Percentiles rank a stretch among this genome's conserved stretches.
These are phyloP conservation scores for Leccinellum luteum DNA, from an alignment of 768 basidiomycete genomes.

Conservation along the genomic window DNA sequence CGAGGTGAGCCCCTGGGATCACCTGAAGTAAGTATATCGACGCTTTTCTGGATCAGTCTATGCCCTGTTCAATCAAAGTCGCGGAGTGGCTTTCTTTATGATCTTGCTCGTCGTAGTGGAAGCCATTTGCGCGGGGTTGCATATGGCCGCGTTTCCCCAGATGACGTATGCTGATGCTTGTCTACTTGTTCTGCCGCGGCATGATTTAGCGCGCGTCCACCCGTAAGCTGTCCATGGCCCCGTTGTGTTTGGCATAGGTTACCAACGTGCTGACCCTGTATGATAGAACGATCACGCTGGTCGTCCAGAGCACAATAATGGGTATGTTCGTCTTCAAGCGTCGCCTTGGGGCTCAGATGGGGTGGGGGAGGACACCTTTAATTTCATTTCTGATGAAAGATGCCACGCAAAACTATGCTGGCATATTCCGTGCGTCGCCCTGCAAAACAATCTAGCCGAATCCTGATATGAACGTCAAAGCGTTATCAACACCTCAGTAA, in stretches of 20 bases:
- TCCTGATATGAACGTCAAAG: background rate
- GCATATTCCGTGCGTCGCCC: conserved; percentile 36
- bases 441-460: background rate
- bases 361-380: conserved; percentile 42
- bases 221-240: conserved; percentile 18
- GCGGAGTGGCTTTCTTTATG: conserved; percentile 23
- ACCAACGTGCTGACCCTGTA: background rate
- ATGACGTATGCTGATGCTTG: conserved; percentile 12
- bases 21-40: background rate
- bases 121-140: conserved; percentile 11
- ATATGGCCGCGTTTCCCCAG: conserved; percentile 19
- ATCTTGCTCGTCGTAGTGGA: conserved; percentile 10
- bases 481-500: conserved; percentile 1
- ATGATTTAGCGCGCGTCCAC: background rate
- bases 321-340: conserved; percentile 39
- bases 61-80: conserved; percentile 36
- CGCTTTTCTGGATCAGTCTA: conserved; percentile 11
- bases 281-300: conserved; percentile 16
- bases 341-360: conserved; percentile 30
- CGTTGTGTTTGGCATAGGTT: background rate
- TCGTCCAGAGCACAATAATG: conserved; percentile 39
- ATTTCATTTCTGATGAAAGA: conserved; percentile 42
- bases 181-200: conserved; percentile 21
- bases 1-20: conserved; percentile 19
- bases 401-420: conserved; percentile 42